Evolutionary conservation across 257 asterid genomes (phyloP).

Genomic region (Capsicum baccatum): DNA sequence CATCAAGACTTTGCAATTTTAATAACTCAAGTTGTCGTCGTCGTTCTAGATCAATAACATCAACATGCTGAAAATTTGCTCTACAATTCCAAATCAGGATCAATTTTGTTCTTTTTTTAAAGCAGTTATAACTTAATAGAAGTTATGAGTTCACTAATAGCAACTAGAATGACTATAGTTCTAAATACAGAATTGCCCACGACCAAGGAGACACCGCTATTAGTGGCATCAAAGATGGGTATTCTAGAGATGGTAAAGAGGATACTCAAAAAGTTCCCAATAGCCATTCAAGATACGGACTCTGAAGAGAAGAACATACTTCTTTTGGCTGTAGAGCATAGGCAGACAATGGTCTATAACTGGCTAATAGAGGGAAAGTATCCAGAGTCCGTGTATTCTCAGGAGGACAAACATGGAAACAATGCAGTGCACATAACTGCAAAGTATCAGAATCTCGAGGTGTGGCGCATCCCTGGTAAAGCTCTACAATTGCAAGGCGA

Average conservation of each 20-base stretch:
- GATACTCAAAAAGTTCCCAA: slow-evolving; percentile 43
- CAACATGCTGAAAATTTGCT: not conserved
- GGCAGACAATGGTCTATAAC: slow-evolving; percentile 49
- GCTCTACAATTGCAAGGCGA: slow-evolving; percentile 70
- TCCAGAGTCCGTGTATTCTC: slow-evolving; percentile 47
- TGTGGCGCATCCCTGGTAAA: slow-evolving; percentile 65
- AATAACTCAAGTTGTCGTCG: not conserved
- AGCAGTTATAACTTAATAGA: not conserved
- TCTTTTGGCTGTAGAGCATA: slow-evolving; percentile 54
- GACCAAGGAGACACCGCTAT: slow-evolving; percentile 46
- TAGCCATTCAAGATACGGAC: slow-evolving; percentile 58
- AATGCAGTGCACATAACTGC: slow-evolving; percentile 60
- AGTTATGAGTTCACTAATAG: not conserved
- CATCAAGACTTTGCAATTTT: slow-evolving; percentile 8
- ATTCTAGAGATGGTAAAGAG: slow-evolving; percentile 54
- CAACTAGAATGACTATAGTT: not conserved
- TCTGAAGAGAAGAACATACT: slow-evolving; percentile 49
- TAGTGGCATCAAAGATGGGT: slow-evolving; percentile 63
- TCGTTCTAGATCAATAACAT: no score
- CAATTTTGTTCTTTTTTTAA: not conserved
- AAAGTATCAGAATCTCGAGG: slow-evolving; percentile 34
- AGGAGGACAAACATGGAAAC: slow-evolving; percentile 51
- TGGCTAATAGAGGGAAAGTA: slow-evolving; percentile 33
- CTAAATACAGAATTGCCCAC: not conserved
- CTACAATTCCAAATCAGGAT: no score